Base-by-base conservation (phyloP, 2,329 filamentous ascomycete species). In the Calonectria pteridis region DNA sequence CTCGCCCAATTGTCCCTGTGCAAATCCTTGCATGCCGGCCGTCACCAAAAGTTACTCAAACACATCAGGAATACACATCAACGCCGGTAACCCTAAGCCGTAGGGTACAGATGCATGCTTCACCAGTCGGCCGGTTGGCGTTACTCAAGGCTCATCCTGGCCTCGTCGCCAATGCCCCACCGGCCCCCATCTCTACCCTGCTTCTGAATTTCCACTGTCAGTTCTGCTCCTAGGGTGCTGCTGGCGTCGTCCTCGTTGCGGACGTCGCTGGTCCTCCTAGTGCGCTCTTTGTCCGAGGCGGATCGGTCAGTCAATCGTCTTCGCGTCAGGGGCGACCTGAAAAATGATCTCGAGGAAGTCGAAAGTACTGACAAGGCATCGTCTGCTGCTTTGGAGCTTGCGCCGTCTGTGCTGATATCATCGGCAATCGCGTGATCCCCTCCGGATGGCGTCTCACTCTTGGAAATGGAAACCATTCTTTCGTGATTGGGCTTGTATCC, bases 141-240 rank as follows among this genome's bases (percentile, higher is more conserved):
- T 79, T 73, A 80, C 72, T 96, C 95, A 77, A 98, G 86, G 37
- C 92, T 93, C 94, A 98, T 97, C 80, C 93, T 89, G 29, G 94
- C 92, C 81, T 98, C 95, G 82, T 98, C 95, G 1, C 94, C 94
- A 64, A 97, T 90, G 0, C 94, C 94, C 92, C 95, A 95, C 79
- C 91, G 90, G 4, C 84, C 89, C 77, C 86, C 92, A 77, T 89
- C 91, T 80, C 85, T 86, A 76, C 88, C 84, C 76, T 88, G 82
- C 77, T 88, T 87, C 83, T 91, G 86, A 79, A 91, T 84, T 83
- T 90, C 86, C 62, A 91, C 81, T 70, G 89, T 87, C 6, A 90
- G 82, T 69, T 86, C 85, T 31, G 87, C 79, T 31, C 86, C 85
- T 59, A 90, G 79, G 43, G 83, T 78, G 50, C 83, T 78, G 43